phyloP scores from a whole-genome alignment of 257 asterid genomes.

The Marsdenia floribunda region DNA sequence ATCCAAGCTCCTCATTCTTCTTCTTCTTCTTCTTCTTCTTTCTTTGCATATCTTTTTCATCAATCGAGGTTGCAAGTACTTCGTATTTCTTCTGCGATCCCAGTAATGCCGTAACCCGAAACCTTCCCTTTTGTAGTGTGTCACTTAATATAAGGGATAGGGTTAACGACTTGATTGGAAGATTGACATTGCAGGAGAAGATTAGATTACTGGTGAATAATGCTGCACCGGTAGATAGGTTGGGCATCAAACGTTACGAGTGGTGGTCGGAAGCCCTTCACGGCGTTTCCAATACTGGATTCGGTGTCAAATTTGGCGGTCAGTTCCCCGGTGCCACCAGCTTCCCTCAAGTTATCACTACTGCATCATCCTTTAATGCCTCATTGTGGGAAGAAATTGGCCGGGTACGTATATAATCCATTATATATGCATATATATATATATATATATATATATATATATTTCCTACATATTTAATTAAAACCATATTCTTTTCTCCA shows the following conservation, averaged over 20 bases:
- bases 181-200: conserved; percentile 66
- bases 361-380: conserved; percentile 72
- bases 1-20: neutral
- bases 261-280: conserved; percentile 99
- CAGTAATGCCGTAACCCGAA: conserved; percentile 31
- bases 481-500: no score
- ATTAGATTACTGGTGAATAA: conserved; percentile 59
- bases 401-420: conserved; percentile 30
- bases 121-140: conserved; percentile 45
- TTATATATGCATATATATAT: neutral
- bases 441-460: no score
- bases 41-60: conserved; percentile 16
- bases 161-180: conserved; percentile 57
- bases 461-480: no score
- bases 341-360: conserved; percentile 87
- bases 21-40: conserved; percentile 16
- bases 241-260: conserved; percentile 73
- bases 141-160: conserved; percentile 51
- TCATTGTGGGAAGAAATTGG: conserved; percentile 86
- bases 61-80: conserved; percentile 36
- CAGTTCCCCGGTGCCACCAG: conserved; percentile 75
- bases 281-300: conserved; percentile 79
- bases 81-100: conserved; percentile 74
- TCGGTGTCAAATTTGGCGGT: conserved; percentile 70
- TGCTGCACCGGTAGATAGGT: conserved; percentile 73